A percentile compares a stretch with the other conserved stretches of the same genome.
phyloP scores from a whole-genome alignment of 129 eudicot species.

The Ambrosia trifida region DNA sequence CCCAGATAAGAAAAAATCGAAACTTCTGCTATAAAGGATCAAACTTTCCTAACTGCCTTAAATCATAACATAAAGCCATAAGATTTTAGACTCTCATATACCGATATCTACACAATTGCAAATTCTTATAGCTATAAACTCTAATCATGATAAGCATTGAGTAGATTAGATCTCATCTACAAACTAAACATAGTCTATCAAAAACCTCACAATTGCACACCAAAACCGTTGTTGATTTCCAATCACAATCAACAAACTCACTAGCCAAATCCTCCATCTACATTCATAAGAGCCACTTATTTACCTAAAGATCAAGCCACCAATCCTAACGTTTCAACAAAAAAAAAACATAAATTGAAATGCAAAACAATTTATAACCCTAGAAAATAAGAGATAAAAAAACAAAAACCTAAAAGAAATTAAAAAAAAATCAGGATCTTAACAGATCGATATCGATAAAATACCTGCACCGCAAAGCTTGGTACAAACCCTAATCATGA shows the following conservation, averaged over 20 bases:
- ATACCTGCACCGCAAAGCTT: slow-evolving; percentile 73
- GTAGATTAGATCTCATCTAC: slow-evolving; percentile 7
- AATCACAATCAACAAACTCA: slow-evolving; percentile 14
- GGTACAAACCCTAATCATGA: too few relatives aligned
- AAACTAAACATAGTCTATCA: background rate
- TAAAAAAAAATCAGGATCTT: too few relatives aligned
- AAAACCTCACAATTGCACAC: background rate
- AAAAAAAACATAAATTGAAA: background rate
- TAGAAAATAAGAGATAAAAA: background rate
- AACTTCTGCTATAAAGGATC: background rate
- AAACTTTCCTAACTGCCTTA: background rate
- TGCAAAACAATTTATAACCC: background rate
- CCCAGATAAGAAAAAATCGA: background rate
- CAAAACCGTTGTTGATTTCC: background rate
- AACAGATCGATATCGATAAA: slow-evolving; percentile 5
- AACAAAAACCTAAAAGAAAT: background rate
- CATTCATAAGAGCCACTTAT: slow-evolving; percentile 11
- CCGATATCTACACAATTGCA: slow-evolving; percentile 1
- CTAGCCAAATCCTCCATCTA: slow-evolving; percentile 1
- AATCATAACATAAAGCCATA: background rate
- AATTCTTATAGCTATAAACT: slow-evolving; percentile 2
- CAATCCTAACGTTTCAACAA: slow-evolving; percentile 6
- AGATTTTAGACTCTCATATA: background rate
- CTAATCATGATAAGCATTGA: background rate
- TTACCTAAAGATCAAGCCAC: slow-evolving; percentile 6